A percentile compares a stretch with the other conserved stretches of the same genome.
phyloP scores from a whole-genome alignment of 2,329 filamentous ascomycete species.

The Alternaria gaisen region DNA sequence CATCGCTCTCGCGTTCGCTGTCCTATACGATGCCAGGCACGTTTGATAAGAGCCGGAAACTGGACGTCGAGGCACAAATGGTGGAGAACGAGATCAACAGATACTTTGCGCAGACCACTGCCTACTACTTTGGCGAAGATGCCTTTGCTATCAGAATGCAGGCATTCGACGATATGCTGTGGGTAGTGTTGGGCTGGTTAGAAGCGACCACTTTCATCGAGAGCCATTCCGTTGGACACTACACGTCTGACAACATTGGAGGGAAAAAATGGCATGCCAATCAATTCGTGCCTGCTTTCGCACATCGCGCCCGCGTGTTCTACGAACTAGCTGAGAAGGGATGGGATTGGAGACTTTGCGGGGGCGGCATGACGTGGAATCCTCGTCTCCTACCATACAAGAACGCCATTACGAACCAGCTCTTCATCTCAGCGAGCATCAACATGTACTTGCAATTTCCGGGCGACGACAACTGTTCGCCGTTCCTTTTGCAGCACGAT shows the following conservation, averaged over 20 bases:
- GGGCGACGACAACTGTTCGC: conserved; percentile 76
- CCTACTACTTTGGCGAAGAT: conserved; percentile 89
- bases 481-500: conserved; percentile 62
- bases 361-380: conserved; percentile 92
- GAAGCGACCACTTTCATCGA: conserved; percentile 80
- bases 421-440: conserved; percentile 84
- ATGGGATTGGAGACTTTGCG: conserved; percentile 83
- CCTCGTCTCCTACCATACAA: conserved; percentile 81
- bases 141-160: conserved; percentile 75
- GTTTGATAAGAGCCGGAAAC: conserved; percentile 36
- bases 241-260: conserved; percentile 43
- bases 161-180: conserved; percentile 93
- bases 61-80: conserved; percentile 54
- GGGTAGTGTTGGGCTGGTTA: conserved; percentile 93
- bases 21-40: conserved; percentile 53
- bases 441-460: conserved; percentile 92
- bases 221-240: conserved; percentile 72
- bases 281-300: conserved; percentile 78
- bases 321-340: conserved; percentile 81
- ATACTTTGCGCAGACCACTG: conserved; percentile 79
- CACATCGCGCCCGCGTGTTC: conserved; percentile 84
- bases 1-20: conserved; percentile 72
- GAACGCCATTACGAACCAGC: conserved; percentile 94
- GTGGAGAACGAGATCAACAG: conserved; percentile 82
- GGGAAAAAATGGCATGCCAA: conserved; percentile 73